phyloP scores from a whole-genome alignment of 2,329 filamentous ascomycete genomes.

The Aspergillus sp. region DNA sequence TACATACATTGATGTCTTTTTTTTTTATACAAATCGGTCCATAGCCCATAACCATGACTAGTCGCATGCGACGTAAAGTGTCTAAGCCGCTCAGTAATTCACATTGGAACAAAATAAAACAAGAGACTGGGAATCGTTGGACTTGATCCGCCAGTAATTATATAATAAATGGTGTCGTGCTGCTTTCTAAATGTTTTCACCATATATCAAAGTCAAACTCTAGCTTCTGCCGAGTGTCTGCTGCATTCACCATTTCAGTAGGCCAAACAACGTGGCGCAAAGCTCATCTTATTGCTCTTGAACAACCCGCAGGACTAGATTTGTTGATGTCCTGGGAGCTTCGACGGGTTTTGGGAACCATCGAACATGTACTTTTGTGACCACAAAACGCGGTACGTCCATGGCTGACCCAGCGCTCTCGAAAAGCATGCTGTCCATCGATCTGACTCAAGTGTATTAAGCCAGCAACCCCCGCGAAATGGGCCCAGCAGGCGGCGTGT shows the following conservation, averaged over 20 bases:
- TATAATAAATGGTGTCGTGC: neutral
- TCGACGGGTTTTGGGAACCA: too few species aligned
- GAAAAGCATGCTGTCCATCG: too few species aligned
- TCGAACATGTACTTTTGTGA: too few species aligned
- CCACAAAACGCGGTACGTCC: too few species aligned
- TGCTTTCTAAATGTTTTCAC: neutral
- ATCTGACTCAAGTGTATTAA: too few species aligned
- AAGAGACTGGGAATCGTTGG: neutral
- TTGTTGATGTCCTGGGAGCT: too few species aligned
- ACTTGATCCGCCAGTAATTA: neutral
- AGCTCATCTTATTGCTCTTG: neutral
- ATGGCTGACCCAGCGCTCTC: too few species aligned
- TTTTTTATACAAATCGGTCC: conserved; percentile 1
- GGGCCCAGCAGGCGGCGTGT: too few species aligned
- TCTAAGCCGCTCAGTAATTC: neutral
- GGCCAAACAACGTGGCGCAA: too few species aligned
- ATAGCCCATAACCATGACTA: conserved; percentile 1
- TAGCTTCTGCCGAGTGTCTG: neutral
- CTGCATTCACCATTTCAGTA: neutral
- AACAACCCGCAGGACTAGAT: too few species aligned
- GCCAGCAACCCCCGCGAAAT: too few species aligned
- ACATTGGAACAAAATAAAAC: neutral
- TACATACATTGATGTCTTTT: conserved; percentile 30
- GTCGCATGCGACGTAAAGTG: neutral
- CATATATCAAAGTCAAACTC: neutral